A percentile compares a stretch with the other conserved stretches of the same genome.
Evolutionary conservation across 106 monocot genomes (phyloP).

Genomic region (Dioscorea dumetorum): DNA sequence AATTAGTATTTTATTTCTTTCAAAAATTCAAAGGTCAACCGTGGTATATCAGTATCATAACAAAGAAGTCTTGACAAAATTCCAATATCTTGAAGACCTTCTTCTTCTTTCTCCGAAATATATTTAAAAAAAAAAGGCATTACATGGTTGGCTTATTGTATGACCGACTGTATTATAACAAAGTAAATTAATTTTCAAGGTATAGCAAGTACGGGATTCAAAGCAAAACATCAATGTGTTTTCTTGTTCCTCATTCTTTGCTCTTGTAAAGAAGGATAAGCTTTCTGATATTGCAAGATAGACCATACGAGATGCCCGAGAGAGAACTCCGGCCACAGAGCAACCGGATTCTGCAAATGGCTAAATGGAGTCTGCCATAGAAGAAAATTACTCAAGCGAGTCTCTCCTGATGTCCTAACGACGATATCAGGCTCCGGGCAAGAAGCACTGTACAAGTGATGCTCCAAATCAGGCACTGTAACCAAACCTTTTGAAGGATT

Average conservation of each 20-base stretch:
- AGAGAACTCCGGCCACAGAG: conserved; percentile 18
- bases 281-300: conserved; percentile 15
- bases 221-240: not conserved
- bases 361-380: conserved; percentile 18
- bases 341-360: conserved; percentile 8
- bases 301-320: conserved; percentile 17
- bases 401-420: conserved; percentile 26
- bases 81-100: too few relatives aligned
- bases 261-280: not conserved
- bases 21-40: too few relatives aligned
- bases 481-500: not conserved
- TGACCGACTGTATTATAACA: too few relatives aligned
- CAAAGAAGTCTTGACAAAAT: too few relatives aligned
- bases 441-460: conserved; percentile 4
- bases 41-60: too few relatives aligned
- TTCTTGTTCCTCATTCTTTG: not conserved
- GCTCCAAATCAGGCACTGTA: conserved; percentile 8
- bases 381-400: conserved; percentile 26
- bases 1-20: too few relatives aligned
- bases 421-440: conserved; percentile 21
- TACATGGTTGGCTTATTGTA: too few relatives aligned
- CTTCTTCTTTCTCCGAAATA: too few relatives aligned
- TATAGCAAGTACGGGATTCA: too few relatives aligned
- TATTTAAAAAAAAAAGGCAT: too few relatives aligned
- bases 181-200: too few relatives aligned